These are phyloP conservation scores for Exophiala dermatitidis DNA, from an alignment of 2,329 filamentous ascomycete species.

Conservation along the genomic window DNA sequence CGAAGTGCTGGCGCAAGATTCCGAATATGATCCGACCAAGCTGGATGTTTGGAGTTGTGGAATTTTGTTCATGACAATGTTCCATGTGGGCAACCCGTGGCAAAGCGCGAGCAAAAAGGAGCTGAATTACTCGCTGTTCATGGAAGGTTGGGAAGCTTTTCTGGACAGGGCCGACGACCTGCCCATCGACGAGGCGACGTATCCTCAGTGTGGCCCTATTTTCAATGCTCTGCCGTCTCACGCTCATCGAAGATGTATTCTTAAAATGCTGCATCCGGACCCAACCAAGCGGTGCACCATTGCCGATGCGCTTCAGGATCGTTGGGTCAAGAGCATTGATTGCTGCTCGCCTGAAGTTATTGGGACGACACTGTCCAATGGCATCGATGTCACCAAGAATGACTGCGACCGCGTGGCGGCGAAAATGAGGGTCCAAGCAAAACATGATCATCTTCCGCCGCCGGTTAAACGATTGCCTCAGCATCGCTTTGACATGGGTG, in stretches of 20 bases:
- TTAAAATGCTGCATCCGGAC: constrained; percentile 77
- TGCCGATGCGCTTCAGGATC: constrained; percentile 58
- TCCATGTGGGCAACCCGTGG: constrained; percentile 68
- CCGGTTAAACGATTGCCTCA: constrained; percentile 28
- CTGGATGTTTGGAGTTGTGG: constrained; percentile 83
- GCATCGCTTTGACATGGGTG: constrained; percentile 29
- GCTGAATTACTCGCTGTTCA: constrained; percentile 57
- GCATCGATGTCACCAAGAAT: constrained; percentile 29
- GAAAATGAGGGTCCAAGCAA: constrained; percentile 29
- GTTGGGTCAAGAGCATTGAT: constrained; percentile 67
- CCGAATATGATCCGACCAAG: constrained; percentile 64
- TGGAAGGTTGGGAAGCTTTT: constrained; percentile 63
- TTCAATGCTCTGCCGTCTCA: constrained; percentile 61
- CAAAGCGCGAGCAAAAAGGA: constrained; percentile 54
- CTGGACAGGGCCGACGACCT: constrained; percentile 33
- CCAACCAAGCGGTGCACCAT: constrained; percentile 65
- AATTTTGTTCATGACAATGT: constrained; percentile 72
- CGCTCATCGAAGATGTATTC: constrained; percentile 61
- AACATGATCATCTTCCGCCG: constrained; percentile 32
- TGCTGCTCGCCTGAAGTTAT: constrained; percentile 66
- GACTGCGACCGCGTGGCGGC: constrained; percentile 24
- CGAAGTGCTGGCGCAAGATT: constrained; percentile 66
- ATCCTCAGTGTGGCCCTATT: constrained; percentile 59
- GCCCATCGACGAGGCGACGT: constrained; percentile 51
- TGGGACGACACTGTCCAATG: constrained; percentile 48